Conservation (phyloP, 2,329 filamentous ascomycete genomes). For the Salinomyces thailandicus region DNA sequence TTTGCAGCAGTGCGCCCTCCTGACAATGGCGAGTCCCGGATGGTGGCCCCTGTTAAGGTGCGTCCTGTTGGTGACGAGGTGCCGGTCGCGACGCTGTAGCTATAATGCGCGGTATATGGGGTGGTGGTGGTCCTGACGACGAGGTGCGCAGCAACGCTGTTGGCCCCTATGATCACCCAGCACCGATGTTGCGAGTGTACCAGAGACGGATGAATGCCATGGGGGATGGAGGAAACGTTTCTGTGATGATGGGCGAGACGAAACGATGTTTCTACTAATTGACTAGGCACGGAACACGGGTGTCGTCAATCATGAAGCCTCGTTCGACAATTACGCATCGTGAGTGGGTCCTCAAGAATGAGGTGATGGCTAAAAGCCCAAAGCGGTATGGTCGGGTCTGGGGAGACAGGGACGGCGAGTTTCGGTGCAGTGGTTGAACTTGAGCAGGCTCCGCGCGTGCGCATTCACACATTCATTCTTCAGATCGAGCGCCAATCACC, state of each 20-base stretch:
- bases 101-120: too few relatives aligned
- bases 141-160: too few relatives aligned
- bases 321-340: not conserved
- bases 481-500: conserved; percentile 1
- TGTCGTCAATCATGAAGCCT: not conserved
- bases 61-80: too few relatives aligned
- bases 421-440: not conserved
- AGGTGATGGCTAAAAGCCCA: not conserved
- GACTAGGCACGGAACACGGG: too few relatives aligned
- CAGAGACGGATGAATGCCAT: not conserved
- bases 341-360: not conserved
- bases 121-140: too few relatives aligned
- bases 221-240: not conserved
- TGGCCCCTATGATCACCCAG: not conserved
- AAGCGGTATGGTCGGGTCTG: not conserved
- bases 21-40: too few relatives aligned
- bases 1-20: too few relatives aligned
- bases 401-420: not conserved
- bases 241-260: too few relatives aligned
- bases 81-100: too few relatives aligned
- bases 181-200: not conserved
- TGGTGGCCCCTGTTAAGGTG: too few relatives aligned
- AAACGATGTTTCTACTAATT: too few relatives aligned
- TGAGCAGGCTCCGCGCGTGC: not conserved
- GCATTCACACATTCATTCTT: not conserved